A percentile compares a stretch with the other conserved stretches of the same genome.
Evolutionary conservation across 2,329 filamentous ascomycete genomes (phyloP).

Genomic region (Aotearoamyces nothofagi): DNA sequence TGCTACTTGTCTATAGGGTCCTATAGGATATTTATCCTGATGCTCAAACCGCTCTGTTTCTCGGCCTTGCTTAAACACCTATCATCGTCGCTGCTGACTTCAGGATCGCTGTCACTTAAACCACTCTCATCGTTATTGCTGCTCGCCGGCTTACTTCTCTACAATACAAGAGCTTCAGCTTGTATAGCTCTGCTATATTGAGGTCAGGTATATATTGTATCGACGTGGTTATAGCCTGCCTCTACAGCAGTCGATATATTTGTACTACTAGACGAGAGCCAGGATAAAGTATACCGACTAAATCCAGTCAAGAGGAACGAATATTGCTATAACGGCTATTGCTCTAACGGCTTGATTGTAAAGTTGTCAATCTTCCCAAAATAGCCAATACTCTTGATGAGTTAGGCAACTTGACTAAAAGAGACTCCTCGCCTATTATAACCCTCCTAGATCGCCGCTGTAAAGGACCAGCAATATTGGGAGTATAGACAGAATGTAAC

Average conservation of each 20-base stretch:
- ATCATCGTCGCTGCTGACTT: neutral
- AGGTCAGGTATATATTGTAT: no score
- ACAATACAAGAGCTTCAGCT: no score
- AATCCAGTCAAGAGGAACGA: slow-evolving; percentile 10
- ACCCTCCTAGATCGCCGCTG: slow-evolving; percentile 1
- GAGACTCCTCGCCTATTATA: slow-evolving; percentile 1
- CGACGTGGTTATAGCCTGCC: neutral
- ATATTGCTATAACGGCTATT: no score
- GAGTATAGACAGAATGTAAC: neutral
- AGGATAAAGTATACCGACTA: slow-evolving; percentile 7
- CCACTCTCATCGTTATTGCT: neutral
- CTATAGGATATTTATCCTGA: neutral
- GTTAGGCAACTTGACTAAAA: slow-evolving; percentile 2
- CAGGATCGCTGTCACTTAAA: slow-evolving; percentile 1
- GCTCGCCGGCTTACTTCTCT: no score
- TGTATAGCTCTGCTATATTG: no score
- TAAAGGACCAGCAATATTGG: neutral
- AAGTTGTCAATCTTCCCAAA: slow-evolving; percentile 6
- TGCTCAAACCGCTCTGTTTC: neutral
- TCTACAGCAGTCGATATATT: slow-evolving; percentile 4
- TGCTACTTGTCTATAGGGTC: no score
- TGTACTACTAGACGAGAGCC: slow-evolving; percentile 5
- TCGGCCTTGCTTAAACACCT: neutral
- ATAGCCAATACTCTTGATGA: slow-evolving; percentile 3
- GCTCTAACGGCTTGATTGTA: slow-evolving; percentile 7